phyloP scores from a whole-genome alignment of 73 alveolate genomes.

The Halteria grandinella region DNA sequence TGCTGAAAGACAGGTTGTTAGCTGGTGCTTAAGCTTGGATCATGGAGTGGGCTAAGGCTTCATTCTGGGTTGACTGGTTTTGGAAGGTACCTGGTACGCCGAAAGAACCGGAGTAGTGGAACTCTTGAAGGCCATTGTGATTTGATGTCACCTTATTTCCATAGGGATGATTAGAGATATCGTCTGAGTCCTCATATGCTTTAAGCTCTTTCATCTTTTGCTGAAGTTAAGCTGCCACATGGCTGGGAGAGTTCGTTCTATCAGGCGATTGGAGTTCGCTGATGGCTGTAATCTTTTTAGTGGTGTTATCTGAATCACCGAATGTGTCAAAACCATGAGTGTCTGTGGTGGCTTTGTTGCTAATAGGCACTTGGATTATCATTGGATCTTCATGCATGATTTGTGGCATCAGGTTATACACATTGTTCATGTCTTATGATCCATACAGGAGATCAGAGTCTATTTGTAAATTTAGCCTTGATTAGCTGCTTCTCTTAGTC shows the following conservation, averaged over 20 bases:
- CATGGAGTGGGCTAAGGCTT: slow-evolving; percentile 1
- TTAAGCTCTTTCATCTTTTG: too few relatives aligned
- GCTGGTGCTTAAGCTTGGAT: not conserved
- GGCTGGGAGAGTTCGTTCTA: too few relatives aligned
- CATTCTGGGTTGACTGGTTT: slow-evolving; percentile 1
- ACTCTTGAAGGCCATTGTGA: too few relatives aligned
- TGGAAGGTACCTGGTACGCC: slow-evolving; percentile 29
- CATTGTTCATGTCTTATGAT: not conserved
- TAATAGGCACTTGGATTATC: not conserved
- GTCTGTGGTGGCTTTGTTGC: too few relatives aligned
- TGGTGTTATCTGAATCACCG: slow-evolving; percentile 34
- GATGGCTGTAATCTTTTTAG: slow-evolving; percentile 37
- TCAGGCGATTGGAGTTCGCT: slow-evolving; percentile 40
- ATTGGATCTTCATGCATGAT: not conserved
- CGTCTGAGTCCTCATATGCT: too few relatives aligned
- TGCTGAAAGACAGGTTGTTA: slow-evolving; percentile 40
- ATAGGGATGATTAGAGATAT: too few relatives aligned
- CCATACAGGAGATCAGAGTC: slow-evolving; percentile 45
- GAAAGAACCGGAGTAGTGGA: slow-evolving; percentile 46
- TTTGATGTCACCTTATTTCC: too few relatives aligned
- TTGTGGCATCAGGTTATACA: too few relatives aligned
- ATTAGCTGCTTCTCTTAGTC: not conserved
- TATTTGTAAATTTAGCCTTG: not conserved
- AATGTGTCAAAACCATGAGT: slow-evolving; percentile 31
- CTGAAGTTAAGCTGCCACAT: not conserved